Base-by-base conservation (phyloP, 2,329 filamentous ascomycete species). In the Colletotrichum scovillei region DNA sequence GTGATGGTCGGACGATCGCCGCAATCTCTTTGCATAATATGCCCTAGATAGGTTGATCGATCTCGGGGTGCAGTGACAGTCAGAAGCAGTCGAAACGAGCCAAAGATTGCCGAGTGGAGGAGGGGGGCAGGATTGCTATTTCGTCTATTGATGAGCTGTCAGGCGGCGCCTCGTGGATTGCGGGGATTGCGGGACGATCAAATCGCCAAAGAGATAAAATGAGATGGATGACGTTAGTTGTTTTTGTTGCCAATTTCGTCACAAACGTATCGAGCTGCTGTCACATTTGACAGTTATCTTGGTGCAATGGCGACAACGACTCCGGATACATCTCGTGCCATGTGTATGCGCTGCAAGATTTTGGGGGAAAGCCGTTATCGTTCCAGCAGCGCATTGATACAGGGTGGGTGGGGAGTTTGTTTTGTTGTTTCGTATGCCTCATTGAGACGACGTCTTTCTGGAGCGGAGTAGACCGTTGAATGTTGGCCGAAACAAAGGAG, bases 101-200 rank as follows among this genome's bases (percentile, higher is more conserved):
- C 59, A 52, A 70, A 11, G 24, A 26, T 4, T 42, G 46, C 58
- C 26, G 59, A 35, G 60, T 56, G 63, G 63, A 68, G 63, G 64
- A 69, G 55, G 53, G 42, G 24, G n/a, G 46, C 26, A 30, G 22
- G 46, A 46, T 42, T n/a, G 66, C 42, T 56, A 52, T 60, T 70
- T 73, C 35, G 59, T 73, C 66, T 60, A 67, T 69, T 65, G 46
- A 65, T 62, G 67, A 62, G 42, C 60, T 73, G 66, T 66, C 70
- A 62, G 38, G 60, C 70, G 59, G 22, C 66, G 53, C 70, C 66
- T 69, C 46, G 66, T 63, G 71, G 67, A 66, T 73, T 73, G 71
- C 67, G 60, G 71, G 67, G 67, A 60, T 73, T 49, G 71, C 67
- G 67, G 71, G 71, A 73, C 56, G 67, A 73, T 66, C 56, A 63